Base-by-base conservation (phyloP, 108 stramenopile genomes). In the Nannochloropsis salina region DNA sequence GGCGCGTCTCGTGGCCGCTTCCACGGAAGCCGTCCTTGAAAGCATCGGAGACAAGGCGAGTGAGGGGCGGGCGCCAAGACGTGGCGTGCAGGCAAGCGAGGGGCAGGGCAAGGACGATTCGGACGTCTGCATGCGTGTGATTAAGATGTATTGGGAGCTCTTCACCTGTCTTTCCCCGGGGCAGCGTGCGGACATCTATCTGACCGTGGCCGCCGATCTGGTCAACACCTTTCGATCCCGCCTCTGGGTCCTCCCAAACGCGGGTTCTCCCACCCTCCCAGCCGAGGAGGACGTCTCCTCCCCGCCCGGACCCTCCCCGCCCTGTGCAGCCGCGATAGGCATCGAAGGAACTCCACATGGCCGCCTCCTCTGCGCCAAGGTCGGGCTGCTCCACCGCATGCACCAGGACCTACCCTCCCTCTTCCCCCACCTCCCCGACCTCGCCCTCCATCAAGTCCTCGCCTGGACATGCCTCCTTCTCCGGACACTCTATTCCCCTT, bases 391-490 rank as follows among this genome's bases (percentile, higher is more conserved):
- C n/a, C 61, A 74, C 6, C 4, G n/a, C 2, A 74, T 74, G 61
- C 61, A 74, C 1, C 4, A 74, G 8, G 5, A 74, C 4, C 15
- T 74, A 2, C 61, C 61, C 61, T 15, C 61, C 61, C 4, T 74
- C 20, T 74, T 74, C n/a, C 61, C 61, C 61, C 6, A 74, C n/a
- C 61, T 74, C n/a, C 61, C 15, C 20, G 61, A 74, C 61, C 61
- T 15, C 61, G 15, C 61, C 61, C 61, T 74, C 61, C 61, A 6
- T n/a, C n/a, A 15, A n/a, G n/a, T 74, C n/a, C 61, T 74, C 61
- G n/a, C n/a, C 61, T 74, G 61, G 61, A 74, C 61, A 15, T 74
- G 61, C 61, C 61, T 74, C 61, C 61, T 74, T 15, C 61, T 74
- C 61, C 61, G 61, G 20, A 74, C 61, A 15, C n/a, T 74, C 15